These are phyloP conservation scores for Colletotrichum sp. DNA, from an alignment of 2,329 filamentous ascomycete species.

Conservation along the genomic window DNA sequence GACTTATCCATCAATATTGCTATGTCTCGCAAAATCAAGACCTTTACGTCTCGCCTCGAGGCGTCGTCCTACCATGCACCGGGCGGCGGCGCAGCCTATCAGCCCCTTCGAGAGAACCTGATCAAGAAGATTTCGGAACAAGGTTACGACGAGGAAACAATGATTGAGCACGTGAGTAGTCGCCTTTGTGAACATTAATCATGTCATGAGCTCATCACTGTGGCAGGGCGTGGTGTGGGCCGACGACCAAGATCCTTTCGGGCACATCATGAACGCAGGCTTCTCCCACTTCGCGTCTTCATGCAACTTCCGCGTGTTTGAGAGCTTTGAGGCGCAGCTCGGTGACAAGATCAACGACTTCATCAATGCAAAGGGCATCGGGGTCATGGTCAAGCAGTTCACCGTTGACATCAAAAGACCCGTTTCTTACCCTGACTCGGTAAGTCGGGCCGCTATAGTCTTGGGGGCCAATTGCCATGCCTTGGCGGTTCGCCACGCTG, in stretches of 20 bases:
- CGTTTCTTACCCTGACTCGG: not conserved
- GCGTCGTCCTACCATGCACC: not conserved
- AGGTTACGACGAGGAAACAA: not conserved
- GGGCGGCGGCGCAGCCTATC: not conserved
- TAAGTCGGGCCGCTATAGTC: not conserved
- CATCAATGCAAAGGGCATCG: not conserved
- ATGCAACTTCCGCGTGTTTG: not conserved
- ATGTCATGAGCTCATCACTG: not conserved
- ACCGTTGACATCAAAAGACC: not conserved
- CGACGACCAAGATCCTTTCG: not conserved
- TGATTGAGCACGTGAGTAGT: not conserved
- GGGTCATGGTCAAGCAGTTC: not conserved
- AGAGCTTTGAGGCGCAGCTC: not conserved
- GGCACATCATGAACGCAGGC: not conserved
- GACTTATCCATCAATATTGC: not conserved
- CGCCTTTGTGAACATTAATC: accelerated
- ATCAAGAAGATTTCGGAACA: not conserved
- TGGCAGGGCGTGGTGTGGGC: not conserved
- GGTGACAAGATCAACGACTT: not conserved
- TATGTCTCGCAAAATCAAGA: not conserved
- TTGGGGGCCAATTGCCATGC: not conserved
- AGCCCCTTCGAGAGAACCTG: not conserved
- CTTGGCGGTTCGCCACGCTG: not conserved
- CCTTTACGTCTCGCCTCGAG: not conserved
- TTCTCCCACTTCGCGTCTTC: not conserved